Conservation (phyloP, 768 basidiomycete genomes). For the Agaricus bisporus region DNA sequence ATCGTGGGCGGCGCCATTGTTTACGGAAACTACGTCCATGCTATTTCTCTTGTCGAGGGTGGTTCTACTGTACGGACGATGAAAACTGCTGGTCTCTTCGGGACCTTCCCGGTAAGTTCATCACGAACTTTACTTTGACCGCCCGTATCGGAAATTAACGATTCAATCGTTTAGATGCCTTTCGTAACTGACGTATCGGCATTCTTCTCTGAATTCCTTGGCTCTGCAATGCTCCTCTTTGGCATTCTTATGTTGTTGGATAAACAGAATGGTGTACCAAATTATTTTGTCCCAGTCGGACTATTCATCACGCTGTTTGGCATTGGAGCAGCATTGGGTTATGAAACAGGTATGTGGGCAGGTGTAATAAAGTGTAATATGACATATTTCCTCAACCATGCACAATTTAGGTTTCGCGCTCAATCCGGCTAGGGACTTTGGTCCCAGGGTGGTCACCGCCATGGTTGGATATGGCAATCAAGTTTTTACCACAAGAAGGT, state of each 20-base stretch:
- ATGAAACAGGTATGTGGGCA: conserved; percentile 44
- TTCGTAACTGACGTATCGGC: conserved; percentile 34
- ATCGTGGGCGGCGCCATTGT: conserved; percentile 53
- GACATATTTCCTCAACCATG: background rate
- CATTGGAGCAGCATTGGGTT: conserved; percentile 52
- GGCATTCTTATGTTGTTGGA: conserved; percentile 51
- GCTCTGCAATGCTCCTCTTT: conserved; percentile 50
- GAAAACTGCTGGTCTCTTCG: conserved; percentile 50
- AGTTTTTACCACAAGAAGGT: conserved; percentile 36
- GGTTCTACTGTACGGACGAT: conserved; percentile 47
- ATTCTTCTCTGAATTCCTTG: conserved; percentile 53
- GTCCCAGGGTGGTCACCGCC: conserved; percentile 59
- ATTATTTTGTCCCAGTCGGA: conserved; percentile 49
- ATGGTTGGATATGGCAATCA: conserved; percentile 59
- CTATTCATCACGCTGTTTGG: conserved; percentile 48
- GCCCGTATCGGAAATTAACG: background rate
- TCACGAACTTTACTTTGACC: conserved; percentile 3
- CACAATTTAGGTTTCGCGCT: conserved; percentile 27
- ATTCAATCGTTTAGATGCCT: conserved; percentile 19
- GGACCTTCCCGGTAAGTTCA: conserved; percentile 49
- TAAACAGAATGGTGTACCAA: conserved; percentile 41
- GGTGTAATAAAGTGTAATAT: background rate
- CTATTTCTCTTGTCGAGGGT: conserved; percentile 62
- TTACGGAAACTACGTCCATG: conserved; percentile 66
- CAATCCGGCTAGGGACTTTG: conserved; percentile 39